phyloP scores from a whole-genome alignment of 306 rosid genomes.

The Prosopis cineraria region DNA sequence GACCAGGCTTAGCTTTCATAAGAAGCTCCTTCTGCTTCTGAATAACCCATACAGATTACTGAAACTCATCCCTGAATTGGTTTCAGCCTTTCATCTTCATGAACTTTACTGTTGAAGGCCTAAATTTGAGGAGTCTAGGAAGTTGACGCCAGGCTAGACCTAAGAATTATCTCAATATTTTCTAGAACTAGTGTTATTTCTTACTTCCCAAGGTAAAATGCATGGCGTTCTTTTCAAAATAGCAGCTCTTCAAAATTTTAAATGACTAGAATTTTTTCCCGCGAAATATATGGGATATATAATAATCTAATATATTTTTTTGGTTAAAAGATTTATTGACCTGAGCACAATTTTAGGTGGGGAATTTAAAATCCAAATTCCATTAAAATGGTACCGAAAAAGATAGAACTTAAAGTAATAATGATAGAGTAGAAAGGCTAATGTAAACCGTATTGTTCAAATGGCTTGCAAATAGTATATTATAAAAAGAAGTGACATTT shows the following conservation, averaged over 20 bases:
- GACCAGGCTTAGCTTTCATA: background rate
- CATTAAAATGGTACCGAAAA: background rate
- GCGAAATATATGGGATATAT: background rate
- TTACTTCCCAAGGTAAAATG: background rate
- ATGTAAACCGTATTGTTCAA: background rate
- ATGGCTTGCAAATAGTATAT: background rate
- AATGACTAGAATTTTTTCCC: no score
- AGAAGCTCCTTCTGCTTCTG: background rate
- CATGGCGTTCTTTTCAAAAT: background rate
- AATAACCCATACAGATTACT: background rate
- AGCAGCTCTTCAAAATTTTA: background rate
- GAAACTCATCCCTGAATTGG: background rate
- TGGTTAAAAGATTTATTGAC: background rate
- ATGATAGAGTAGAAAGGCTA: background rate
- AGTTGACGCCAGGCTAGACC: background rate
- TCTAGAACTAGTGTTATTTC: no score
- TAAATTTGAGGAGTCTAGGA: background rate
- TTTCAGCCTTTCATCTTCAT: background rate
- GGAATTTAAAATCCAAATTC: background rate
- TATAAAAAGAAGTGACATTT: background rate
- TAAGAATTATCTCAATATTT: background rate
- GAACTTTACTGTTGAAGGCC: background rate
- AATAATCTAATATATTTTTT: background rate
- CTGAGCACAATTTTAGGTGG: background rate
- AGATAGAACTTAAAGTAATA: background rate